A percentile compares a stretch with the other conserved stretches of the same genome.
Evolutionary conservation across 306 rosid genomes (phyloP).

Genomic region (Delonix regia): DNA sequence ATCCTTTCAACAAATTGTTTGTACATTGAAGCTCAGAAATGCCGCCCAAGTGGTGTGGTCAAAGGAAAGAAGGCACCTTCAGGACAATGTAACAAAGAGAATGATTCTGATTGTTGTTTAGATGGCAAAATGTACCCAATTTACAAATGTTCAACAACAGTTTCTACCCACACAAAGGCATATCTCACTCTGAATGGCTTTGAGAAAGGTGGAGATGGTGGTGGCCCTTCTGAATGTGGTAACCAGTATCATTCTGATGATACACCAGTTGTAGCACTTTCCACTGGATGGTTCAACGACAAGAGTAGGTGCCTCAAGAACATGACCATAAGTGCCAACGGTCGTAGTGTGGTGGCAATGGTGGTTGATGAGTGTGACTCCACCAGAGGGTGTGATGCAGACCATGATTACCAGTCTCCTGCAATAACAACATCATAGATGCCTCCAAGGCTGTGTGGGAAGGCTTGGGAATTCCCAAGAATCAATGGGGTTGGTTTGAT

Average conservation of each 20-base stretch:
- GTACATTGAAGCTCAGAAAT: neutral
- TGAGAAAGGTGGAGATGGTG: too few species aligned
- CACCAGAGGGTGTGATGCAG: too few species aligned
- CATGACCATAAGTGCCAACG: too few species aligned
- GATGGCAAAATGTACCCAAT: neutral
- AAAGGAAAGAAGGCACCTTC: neutral
- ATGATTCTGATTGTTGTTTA: neutral
- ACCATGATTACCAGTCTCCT: slow-evolving; percentile 32
- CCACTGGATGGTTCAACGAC: too few species aligned
- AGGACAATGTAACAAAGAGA: neutral
- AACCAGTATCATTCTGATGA: too few species aligned
- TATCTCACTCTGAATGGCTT: neutral
- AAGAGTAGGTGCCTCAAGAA: too few species aligned
- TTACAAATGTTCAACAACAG: neutral
- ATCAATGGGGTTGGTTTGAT: too few species aligned
- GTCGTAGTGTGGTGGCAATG: too few species aligned
- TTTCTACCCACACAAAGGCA: neutral
- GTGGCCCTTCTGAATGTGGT: too few species aligned
- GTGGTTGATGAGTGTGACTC: slow-evolving; percentile 53
- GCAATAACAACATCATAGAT: slow-evolving; percentile 5
- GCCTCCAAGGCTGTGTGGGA: slow-evolving; percentile 20
- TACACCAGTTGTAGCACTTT: too few species aligned
- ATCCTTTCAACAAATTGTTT: neutral
- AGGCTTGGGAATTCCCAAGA: too few species aligned
- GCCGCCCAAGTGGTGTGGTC: slow-evolving; percentile 6